Base-by-base conservation (phyloP, 1,139 yeast species). In the Candida frijolesensis region DNA sequence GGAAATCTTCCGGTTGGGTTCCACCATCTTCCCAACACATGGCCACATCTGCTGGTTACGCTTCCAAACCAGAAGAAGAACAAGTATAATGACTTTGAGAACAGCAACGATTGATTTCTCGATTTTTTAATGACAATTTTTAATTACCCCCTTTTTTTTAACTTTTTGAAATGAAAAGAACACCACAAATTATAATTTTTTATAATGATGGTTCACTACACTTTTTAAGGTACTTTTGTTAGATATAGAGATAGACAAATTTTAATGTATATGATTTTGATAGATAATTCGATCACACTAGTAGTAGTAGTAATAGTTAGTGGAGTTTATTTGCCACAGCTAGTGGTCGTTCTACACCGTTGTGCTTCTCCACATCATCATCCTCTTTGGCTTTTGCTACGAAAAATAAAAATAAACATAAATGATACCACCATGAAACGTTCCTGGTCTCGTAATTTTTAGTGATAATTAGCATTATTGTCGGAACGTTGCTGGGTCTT, bases 1-100 rank as follows among this genome's bases (percentile, higher is more conserved):
- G 82, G 83, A 71, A 73, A 53, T 76, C 83, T 3, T 57, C 65
- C 34, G 52, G 56, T 5, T 80, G 82, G 74, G 74, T 70, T 46
- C 83, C 84, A 48, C 72, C 77, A 52, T 55, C 68, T 12, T 57
- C 57, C 35, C 69, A 64, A 38, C 65, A 63, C 50, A 69, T 70
- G 74, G 67, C 68, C n/a, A 60, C 62, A 40, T 49, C 61, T 8
- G 60, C 71, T 16, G 71, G 72, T 7, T 68, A 53, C 38, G 56
- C 56, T 14, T 54, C 49, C n/a, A 46, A 67, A 48, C 54, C 60
- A 10, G 69, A 69, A 54, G 62, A 68, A 10, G 61, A 61, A 44
- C 64, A 61, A 41, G 61, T 60, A 38, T 58, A 52, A 57, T 35
- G 32, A 29, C 32, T 25, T 40, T 25, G n/a, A 9, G 2, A 16